phyloP scores from a whole-genome alignment of 345 rosid species.

The Eucalyptus curtisii region DNA sequence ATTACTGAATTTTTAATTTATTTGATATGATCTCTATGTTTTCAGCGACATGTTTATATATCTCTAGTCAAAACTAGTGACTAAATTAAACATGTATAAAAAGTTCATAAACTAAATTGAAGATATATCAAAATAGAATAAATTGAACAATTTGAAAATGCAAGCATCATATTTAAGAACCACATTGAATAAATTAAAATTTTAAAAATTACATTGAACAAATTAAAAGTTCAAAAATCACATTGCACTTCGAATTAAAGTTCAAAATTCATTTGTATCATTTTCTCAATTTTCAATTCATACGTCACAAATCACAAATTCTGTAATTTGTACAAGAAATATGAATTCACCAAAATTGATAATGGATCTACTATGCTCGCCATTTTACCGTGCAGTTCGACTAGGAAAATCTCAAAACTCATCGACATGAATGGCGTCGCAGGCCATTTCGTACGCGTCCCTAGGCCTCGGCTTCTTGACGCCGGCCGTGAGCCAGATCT shows the following conservation, averaged over 20 bases:
- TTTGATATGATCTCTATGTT: accelerated
- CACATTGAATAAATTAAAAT: accelerated
- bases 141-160: not conserved
- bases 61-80: accelerated
- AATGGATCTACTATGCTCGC: not conserved
- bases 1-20: not conserved
- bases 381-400: not conserved
- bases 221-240: too few species aligned
- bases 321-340: not conserved
- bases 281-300: not conserved
- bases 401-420: not conserved
- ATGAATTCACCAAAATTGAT: not conserved
- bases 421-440: conserved; percentile 11
- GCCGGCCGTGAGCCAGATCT: conserved; percentile 25
- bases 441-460: conserved; percentile 9
- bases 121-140: accelerated
- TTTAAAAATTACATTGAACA: too few species aligned
- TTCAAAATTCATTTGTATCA: too few species aligned
- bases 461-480: conserved; percentile 14
- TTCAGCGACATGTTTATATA: too few species aligned
- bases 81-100: too few species aligned
- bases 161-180: accelerated
- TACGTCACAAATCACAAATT: not conserved
- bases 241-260: too few species aligned
- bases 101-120: not conserved